Conservation (phyloP, 441 rosid genomes). For the Populus hybrid region DNA sequence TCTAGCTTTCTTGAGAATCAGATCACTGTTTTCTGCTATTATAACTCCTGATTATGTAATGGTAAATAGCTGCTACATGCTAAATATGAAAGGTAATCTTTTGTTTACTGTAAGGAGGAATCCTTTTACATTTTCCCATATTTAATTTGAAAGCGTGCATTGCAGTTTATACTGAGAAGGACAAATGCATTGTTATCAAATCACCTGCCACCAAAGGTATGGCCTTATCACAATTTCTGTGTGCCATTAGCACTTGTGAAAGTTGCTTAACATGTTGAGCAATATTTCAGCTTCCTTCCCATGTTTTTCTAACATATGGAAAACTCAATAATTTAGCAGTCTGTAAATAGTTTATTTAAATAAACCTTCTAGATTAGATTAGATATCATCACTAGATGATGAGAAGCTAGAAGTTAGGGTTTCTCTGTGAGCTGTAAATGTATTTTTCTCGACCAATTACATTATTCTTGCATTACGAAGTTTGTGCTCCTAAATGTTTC, state of each 20-base stretch:
- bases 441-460: slow-evolving; percentile 1
- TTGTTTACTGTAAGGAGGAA: background rate
- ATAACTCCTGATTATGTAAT: background rate
- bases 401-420: background rate
- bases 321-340: background rate
- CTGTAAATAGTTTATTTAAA: background rate
- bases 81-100: slow-evolving; percentile 8
- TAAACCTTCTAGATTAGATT: background rate
- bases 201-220: slow-evolving; percentile 98
- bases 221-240: slow-evolving; percentile 10
- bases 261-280: slow-evolving; percentile 7
- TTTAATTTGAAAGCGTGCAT: slow-evolving; percentile 9
- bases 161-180: slow-evolving; percentile 98
- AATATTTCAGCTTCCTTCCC: background rate
- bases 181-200: slow-evolving; percentile 91
- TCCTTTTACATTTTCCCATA: slow-evolving; percentile 16
- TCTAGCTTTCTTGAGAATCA: slow-evolving; percentile 13
- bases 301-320: background rate
- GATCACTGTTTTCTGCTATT: background rate
- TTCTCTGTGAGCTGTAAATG: background rate
- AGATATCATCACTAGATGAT: background rate
- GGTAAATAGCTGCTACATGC: slow-evolving; percentile 1
- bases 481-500: background rate
- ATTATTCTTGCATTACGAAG: background rate
- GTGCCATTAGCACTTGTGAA: slow-evolving; percentile 8